Evolutionary conservation across 2,329 filamentous ascomycete species (phyloP).

Genomic region (Venturia pyrina): DNA sequence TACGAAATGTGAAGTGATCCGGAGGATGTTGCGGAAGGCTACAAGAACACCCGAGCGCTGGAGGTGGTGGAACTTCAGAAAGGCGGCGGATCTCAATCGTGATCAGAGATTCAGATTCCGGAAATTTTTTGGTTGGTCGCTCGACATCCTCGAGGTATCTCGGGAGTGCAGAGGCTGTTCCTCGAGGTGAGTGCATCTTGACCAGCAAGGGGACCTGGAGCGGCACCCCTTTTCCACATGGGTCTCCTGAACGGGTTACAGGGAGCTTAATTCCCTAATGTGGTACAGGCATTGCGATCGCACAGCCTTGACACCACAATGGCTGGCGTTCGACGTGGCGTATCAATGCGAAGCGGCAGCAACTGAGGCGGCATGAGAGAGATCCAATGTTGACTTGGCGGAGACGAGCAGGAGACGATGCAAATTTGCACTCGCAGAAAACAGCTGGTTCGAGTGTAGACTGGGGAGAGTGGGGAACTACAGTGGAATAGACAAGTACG

Average conservation of each 20-base stretch:
- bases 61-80: neutral
- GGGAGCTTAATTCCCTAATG: neutral
- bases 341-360: neutral
- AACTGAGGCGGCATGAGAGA: neutral
- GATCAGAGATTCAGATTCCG: constrained; percentile 8
- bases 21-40: neutral
- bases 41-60: neutral
- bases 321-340: neutral
- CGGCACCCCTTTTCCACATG: constrained; percentile 1
- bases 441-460: neutral
- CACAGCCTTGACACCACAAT: neutral
- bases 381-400: neutral
- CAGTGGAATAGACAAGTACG: neutral
- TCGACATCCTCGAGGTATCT: neutral
- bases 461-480: neutral
- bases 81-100: constrained; percentile 1
- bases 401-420: neutral
- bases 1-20: neutral
- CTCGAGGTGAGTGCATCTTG: neutral
- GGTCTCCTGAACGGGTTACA: neutral
- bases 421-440: neutral
- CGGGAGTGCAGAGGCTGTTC: constrained; percentile 3
- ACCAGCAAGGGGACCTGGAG: neutral
- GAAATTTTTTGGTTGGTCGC: neutral
- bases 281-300: neutral